These are phyloP conservation scores for Rhizophlyctis rosea DNA, from an alignment of 192 early-diverging fungal species.

Conservation along the genomic window DNA sequence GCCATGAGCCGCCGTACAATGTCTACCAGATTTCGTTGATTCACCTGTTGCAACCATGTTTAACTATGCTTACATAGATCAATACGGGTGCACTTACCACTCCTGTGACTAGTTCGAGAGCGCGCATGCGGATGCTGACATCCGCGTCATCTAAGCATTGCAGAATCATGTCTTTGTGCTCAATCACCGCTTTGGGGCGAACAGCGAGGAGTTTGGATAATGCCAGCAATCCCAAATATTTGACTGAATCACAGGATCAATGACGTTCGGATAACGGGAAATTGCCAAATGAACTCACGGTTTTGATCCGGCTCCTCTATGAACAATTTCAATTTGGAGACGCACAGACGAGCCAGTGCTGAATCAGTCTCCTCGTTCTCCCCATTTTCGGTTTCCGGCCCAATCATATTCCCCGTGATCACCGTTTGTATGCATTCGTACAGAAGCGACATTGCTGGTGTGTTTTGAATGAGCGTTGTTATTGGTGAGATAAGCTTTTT, in stretches of 20 bases:
- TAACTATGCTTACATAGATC: background rate
- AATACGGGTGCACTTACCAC: constrained; percentile 55
- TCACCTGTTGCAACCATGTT: constrained; percentile 44
- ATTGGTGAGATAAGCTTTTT: constrained; percentile 86
- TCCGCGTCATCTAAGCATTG: constrained; percentile 90
- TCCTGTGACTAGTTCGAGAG: constrained; percentile 79
- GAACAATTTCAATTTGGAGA: constrained; percentile 75
- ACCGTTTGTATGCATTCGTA: constrained; percentile 97
- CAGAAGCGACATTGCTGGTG: constrained; percentile 91
- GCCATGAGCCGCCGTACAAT: constrained; percentile 79
- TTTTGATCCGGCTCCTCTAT: constrained; percentile 90
- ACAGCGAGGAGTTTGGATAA: constrained; percentile 76
- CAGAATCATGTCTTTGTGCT: constrained; percentile 80
- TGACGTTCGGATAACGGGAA: background rate
- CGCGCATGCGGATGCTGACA: constrained; percentile 83
- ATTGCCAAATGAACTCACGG: constrained; percentile 46
- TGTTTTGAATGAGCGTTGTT: constrained; percentile 79
- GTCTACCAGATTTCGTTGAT: constrained; percentile 71
- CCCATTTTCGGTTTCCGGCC: constrained; percentile 50
- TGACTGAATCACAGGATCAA: constrained; percentile 55
- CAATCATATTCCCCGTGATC: constrained; percentile 85
- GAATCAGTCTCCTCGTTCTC: constrained; percentile 44
- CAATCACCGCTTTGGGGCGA: constrained; percentile 78
- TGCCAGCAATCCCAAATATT: constrained; percentile 88
- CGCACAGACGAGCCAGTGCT: constrained; percentile 76